A percentile compares a stretch with the other conserved stretches of the same genome.
phyloP scores from a whole-genome alignment of 208 protist species.

The Polymyxa betae region DNA sequence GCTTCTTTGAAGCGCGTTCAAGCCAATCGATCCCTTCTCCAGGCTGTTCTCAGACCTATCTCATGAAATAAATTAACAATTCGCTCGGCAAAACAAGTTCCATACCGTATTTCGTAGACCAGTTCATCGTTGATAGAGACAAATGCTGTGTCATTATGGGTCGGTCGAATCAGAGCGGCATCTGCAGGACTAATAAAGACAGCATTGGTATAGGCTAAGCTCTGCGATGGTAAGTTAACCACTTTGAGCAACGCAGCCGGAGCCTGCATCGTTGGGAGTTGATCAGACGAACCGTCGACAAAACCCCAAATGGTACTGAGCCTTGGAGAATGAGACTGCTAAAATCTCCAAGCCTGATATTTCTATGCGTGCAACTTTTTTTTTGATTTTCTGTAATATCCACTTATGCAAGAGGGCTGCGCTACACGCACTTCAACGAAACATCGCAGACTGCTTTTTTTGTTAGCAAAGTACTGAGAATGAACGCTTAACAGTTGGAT shows the following conservation, averaged over 20 bases:
- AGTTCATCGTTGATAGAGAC: conserved; percentile 25
- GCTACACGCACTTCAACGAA: no score
- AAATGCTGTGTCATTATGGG: conserved; percentile 5
- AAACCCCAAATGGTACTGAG: background rate
- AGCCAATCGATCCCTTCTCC: conserved; percentile 16
- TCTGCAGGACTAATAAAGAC: background rate
- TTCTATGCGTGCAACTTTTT: no score
- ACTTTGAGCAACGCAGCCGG: background rate
- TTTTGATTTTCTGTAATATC: no score
- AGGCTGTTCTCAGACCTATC: background rate
- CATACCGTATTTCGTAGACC: conserved; percentile 48
- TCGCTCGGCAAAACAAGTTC: background rate
- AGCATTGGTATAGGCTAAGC: conserved; percentile 1
- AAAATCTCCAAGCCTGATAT: no score
- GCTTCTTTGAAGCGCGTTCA: background rate
- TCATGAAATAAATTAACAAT: no score
- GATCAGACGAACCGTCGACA: background rate
- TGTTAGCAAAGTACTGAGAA: no score
- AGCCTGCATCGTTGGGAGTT: background rate
- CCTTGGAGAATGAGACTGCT: no score
- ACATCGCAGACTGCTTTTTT: no score
- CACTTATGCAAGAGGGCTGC: no score
- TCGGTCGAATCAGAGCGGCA: background rate
- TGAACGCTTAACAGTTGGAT: no score
- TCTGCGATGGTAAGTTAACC: background rate